Evolutionary conservation across 2,329 filamentous ascomycete genomes (phyloP).

Genomic region (Neocucurbitaria cava): DNA sequence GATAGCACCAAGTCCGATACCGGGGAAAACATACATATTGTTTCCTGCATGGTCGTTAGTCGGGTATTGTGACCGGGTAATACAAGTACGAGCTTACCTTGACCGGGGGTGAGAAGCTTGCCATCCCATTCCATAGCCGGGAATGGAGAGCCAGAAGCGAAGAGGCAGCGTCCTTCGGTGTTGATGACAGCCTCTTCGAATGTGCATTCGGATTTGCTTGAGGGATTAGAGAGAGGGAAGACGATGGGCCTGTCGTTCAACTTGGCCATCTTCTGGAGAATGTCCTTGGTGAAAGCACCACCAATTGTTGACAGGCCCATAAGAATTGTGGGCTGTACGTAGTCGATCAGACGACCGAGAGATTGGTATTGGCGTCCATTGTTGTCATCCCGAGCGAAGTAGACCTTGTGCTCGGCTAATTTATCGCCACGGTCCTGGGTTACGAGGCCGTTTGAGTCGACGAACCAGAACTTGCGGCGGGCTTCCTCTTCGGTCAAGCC

Average conservation of each 20-base stretch:
- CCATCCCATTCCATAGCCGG: constrained; percentile 63
- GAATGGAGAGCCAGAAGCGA: constrained; percentile 96
- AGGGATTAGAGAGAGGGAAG: constrained; percentile 95
- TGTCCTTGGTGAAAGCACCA: constrained; percentile 89
- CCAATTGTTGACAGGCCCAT: constrained; percentile 95
- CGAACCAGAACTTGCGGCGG: constrained; percentile 92
- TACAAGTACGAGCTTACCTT: constrained; percentile 41
- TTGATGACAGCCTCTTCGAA: constrained; percentile 91
- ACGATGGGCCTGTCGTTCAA: constrained; percentile 73
- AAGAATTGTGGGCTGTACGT: constrained; percentile 92
- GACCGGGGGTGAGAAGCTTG: constrained; percentile 57
- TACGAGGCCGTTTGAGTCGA: constrained; percentile 95
- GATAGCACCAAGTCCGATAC: constrained; percentile 91
- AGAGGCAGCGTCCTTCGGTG: constrained; percentile 90
- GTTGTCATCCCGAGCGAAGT: constrained; percentile 72
- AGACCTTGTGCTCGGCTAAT: constrained; percentile 84
- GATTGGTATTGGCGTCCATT: constrained; percentile 72
- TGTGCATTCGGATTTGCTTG: constrained; percentile 96
- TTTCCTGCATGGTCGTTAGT: constrained; percentile 70
- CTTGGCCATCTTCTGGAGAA: constrained; percentile 68
- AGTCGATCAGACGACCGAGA: constrained; percentile 89
- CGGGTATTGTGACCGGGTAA: background rate
- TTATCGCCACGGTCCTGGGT: constrained; percentile 92
- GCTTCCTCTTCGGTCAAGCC: constrained; percentile 89
- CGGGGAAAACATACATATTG: constrained; percentile 95